These are phyloP conservation scores for Candida gorgasii DNA, from an alignment of 805 yeast species.

Conservation along the genomic window DNA sequence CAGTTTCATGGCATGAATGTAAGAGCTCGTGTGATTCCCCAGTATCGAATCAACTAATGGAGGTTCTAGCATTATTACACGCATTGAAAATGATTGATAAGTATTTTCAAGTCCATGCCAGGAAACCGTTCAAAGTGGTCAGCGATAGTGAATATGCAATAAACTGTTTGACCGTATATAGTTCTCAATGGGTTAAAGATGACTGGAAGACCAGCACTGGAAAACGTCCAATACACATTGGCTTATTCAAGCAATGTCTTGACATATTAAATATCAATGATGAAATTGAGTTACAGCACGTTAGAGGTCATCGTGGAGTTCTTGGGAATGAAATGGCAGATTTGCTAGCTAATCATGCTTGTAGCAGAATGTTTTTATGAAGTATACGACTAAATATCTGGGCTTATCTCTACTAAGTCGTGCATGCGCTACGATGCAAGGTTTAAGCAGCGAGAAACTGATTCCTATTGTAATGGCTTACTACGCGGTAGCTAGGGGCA, in stretches of 20 bases:
- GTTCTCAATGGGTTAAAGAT: conserved; percentile 51
- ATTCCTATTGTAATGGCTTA: no score
- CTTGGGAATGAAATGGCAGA: conserved; percentile 81
- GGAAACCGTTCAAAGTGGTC: conserved; percentile 33
- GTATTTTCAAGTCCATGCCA: not conserved
- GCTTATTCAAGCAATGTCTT: conserved; percentile 47
- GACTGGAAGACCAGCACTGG: conserved; percentile 46
- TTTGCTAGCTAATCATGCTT: conserved; percentile 66
- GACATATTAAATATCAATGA: conserved; percentile 1
- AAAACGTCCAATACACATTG: not conserved
- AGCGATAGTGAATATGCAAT: conserved; percentile 75
- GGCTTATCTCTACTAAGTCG: no score
- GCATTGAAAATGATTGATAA: conserved; percentile 42
- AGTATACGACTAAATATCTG: no score
- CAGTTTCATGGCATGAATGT: conserved; percentile 19
- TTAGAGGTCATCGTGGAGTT: conserved; percentile 69
- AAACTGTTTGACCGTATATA: conserved; percentile 59
- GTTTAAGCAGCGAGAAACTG: no score
- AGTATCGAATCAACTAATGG: conserved; percentile 83
- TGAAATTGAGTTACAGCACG: conserved; percentile 54
- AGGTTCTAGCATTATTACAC: conserved; percentile 61
- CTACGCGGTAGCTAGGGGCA: conserved; percentile 43
- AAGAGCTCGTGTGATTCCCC: conserved; percentile 6
- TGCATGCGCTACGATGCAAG: no score
- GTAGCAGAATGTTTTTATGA: conserved; percentile 22